Conservation (phyloP, 1,284 basidiomycete species). For the Apiotrichum gamsii region DNA sequence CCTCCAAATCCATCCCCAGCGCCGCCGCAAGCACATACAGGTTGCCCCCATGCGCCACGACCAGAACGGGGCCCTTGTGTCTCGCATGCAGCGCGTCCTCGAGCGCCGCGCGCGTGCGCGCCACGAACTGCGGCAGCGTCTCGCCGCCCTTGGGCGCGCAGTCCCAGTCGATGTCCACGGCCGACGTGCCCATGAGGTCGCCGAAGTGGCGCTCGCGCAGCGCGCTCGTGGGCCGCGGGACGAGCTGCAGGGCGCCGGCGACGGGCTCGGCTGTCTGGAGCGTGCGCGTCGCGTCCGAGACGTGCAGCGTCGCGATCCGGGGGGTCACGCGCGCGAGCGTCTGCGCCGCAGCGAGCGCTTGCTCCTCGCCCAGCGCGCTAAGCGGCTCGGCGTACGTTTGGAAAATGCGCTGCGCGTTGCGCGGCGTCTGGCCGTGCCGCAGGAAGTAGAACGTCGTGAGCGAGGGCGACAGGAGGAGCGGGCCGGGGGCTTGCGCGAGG, state of each 20-base stretch:
- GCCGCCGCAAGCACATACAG: constrained; percentile 8
- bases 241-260: not conserved
- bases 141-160: constrained; percentile 9
- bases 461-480: constrained; percentile 1
- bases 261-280: constrained; percentile 10
- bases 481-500: no score
- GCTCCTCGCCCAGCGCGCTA: constrained; percentile 1
- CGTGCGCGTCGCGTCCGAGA: constrained; percentile 10
- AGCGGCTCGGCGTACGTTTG: constrained; percentile 12
- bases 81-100: constrained; percentile 22
- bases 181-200: constrained; percentile 6
- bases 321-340: not conserved
- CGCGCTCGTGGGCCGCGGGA: not conserved
- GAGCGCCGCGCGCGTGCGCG: constrained; percentile 5
- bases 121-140: constrained; percentile 10
- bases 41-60: constrained; percentile 17
- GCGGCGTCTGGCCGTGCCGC: constrained; percentile 9
- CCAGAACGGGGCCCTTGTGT: constrained; percentile 25
- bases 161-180: constrained; percentile 13
- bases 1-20: no score
- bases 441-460: constrained; percentile 5
- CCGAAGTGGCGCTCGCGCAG: constrained; percentile 12
- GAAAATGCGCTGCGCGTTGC: constrained; percentile 9
- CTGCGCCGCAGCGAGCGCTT: constrained; percentile 1
- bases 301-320: not conserved